These are phyloP conservation scores for Flaveria ramosissima DNA, from an alignment of 129 eudicot species.

Conservation along the genomic window DNA sequence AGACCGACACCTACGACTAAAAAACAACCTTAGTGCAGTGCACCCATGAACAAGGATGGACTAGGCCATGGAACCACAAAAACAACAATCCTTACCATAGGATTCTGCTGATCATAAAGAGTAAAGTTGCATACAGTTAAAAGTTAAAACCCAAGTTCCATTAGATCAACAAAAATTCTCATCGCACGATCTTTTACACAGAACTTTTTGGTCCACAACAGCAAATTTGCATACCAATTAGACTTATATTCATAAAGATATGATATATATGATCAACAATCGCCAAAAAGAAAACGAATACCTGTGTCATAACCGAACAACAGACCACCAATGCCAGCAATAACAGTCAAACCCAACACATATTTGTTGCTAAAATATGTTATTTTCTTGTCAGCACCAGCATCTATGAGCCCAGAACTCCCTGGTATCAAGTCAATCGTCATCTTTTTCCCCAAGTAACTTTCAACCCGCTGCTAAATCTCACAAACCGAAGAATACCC, in stretches of 20 bases:
- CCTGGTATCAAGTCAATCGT: slow-evolving; percentile 57
- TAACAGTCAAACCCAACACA: slow-evolving; percentile 77
- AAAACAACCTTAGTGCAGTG: too few species aligned
- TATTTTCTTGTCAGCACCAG: slow-evolving; percentile 43
- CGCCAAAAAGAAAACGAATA: slow-evolving; percentile 12
- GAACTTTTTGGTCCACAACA: slow-evolving; percentile 12
- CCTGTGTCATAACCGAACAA: slow-evolving; percentile 97
- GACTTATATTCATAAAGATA: not conserved
- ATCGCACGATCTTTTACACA: not conserved
- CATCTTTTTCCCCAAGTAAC: slow-evolving; percentile 34
- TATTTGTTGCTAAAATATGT: slow-evolving; percentile 77
- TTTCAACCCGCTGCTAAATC: not conserved
- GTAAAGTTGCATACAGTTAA: slow-evolving; percentile 1
- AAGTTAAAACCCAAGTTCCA: not conserved
- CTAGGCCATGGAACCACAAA: too few species aligned
- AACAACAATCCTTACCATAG: too few species aligned
- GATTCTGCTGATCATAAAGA: not conserved
- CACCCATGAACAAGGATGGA: too few species aligned
- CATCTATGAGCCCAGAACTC: slow-evolving; percentile 61
- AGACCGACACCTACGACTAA: too few species aligned
- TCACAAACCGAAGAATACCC: not conserved
- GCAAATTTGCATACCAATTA: slow-evolving; percentile 4
- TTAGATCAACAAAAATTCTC: not conserved
- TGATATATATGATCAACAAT: slow-evolving; percentile 1
- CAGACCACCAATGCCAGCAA: slow-evolving; percentile 93